These are phyloP conservation scores for Dactylonectria estremocensis DNA, from an alignment of 2,329 filamentous ascomycete genomes.

Conservation along the genomic window DNA sequence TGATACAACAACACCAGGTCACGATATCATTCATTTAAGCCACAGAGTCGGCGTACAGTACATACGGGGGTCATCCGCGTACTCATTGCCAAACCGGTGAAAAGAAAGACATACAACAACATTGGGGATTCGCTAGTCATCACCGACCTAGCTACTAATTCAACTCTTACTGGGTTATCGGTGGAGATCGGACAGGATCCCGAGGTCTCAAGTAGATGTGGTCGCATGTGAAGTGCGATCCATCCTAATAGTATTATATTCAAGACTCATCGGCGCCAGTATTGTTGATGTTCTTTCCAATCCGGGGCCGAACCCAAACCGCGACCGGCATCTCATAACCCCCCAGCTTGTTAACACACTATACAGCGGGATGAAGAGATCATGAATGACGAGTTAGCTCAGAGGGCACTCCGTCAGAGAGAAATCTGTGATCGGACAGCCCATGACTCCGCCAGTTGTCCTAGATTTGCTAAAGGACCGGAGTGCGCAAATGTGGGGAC, in stretches of 20 bases:
- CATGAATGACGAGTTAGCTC: neutral
- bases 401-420: neutral
- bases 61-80: neutral
- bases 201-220: slow-evolving; percentile 6
- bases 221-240: neutral
- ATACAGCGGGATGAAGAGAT: slow-evolving; percentile 1
- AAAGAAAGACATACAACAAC: slow-evolving; percentile 2
- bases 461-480: slow-evolving; percentile 22
- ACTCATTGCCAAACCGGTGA: neutral
- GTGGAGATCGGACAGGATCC: slow-evolving; percentile 13
- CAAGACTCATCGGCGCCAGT: neutral
- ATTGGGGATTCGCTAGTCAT: slow-evolving; percentile 12
- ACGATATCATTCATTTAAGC: neutral
- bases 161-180: slow-evolving; percentile 8
- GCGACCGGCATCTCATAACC: no score
- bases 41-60: neutral
- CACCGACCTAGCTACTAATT: slow-evolving; percentile 12
- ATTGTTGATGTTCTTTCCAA: neutral
- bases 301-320: neutral
- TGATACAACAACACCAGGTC: neutral
- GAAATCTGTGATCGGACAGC: slow-evolving; percentile 13
- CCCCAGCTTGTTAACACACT: no score
- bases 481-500: neutral
- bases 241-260: neutral
- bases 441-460: neutral